phyloP scores from a whole-genome alignment of 768 basidiomycete species.

The Kwoniella sp. region DNA sequence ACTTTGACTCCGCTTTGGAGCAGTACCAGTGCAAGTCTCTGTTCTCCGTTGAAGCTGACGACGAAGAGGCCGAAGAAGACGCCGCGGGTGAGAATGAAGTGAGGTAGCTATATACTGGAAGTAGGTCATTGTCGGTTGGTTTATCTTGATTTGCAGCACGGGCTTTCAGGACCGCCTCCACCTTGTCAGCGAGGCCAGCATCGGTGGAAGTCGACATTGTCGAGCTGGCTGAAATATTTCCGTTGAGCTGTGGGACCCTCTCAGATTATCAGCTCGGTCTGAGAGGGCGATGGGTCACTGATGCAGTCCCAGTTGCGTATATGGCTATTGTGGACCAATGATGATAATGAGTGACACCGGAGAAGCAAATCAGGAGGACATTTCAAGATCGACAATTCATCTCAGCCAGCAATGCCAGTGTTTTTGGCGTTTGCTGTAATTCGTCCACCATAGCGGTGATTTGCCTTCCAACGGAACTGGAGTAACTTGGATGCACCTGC shows the following conservation, averaged over 20 bases:
- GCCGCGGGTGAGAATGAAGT: constrained; percentile 14
- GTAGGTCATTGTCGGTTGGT: constrained; percentile 43
- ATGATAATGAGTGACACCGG: no score
- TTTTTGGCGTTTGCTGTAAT: no score
- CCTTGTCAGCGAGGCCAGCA: constrained; percentile 19
- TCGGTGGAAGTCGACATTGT: constrained; percentile 2
- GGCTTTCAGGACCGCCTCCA: constrained; percentile 45
- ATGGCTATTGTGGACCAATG: background rate
- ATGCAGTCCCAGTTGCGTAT: background rate
- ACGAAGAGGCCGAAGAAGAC: constrained; percentile 17
- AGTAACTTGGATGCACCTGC: no score
- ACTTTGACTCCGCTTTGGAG: constrained; percentile 60
- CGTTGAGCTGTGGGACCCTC: background rate
- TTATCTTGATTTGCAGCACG: constrained; percentile 33
- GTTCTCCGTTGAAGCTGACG: background rate
- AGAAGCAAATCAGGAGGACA: background rate
- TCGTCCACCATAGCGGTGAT: no score
- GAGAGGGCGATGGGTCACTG: background rate
- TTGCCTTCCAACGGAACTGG: background rate
- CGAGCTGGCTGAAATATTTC: no score
- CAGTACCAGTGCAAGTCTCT: constrained; percentile 76
- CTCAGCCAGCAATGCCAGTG: no score
- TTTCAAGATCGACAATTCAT: background rate
- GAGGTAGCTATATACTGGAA: constrained; percentile 43
- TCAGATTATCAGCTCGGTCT: background rate